Percentiles rank a stretch among this genome's conserved stretches.
phyloP scores from a whole-genome alignment of 108 stramenopile species.

The Cyclotella baltica region DNA sequence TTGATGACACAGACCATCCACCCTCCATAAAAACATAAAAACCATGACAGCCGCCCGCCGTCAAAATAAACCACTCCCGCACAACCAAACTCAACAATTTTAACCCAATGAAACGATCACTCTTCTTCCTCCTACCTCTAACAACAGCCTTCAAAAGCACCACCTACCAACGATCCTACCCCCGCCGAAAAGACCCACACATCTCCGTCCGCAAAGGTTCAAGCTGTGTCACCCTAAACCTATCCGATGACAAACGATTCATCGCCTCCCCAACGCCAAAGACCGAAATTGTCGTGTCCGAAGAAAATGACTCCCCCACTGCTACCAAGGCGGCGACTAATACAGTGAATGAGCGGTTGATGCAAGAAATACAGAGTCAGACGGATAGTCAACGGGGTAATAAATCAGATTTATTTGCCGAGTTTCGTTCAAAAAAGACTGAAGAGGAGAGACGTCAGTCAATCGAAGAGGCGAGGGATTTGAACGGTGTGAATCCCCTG shows the following conservation, averaged over 20 bases:
- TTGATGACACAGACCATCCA: too few relatives aligned
- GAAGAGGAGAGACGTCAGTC: constrained; percentile 70
- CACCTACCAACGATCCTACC: constrained; percentile 9
- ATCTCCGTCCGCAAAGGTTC: constrained; percentile 6
- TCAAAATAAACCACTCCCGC: too few relatives aligned
- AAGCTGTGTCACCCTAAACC: not conserved
- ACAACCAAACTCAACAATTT: not conserved
- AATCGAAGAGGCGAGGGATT: constrained; percentile 72
- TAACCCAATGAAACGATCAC: constrained; percentile 2
- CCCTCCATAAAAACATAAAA: too few relatives aligned
- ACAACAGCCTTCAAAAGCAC: constrained; percentile 36
- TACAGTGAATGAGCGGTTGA: constrained; percentile 83
- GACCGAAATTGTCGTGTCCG: constrained; percentile 15
- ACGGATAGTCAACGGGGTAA: constrained; percentile 70
- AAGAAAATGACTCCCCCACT: constrained; percentile 12
- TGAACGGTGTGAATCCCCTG: constrained; percentile 87
- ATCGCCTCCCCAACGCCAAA: constrained; percentile 13
- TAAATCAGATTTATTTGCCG: constrained; percentile 49
- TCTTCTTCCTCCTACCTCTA: constrained; percentile 12
- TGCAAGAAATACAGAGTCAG: constrained; percentile 71
- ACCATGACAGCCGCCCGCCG: too few relatives aligned
- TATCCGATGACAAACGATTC: constrained; percentile 11
- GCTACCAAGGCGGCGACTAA: constrained; percentile 58
- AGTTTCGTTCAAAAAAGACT: constrained; percentile 64
- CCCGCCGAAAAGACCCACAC: constrained; percentile 2